These are phyloP conservation scores for Persicaria maculosa DNA, from an alignment of 148 eudicot species.

Conservation along the genomic window DNA sequence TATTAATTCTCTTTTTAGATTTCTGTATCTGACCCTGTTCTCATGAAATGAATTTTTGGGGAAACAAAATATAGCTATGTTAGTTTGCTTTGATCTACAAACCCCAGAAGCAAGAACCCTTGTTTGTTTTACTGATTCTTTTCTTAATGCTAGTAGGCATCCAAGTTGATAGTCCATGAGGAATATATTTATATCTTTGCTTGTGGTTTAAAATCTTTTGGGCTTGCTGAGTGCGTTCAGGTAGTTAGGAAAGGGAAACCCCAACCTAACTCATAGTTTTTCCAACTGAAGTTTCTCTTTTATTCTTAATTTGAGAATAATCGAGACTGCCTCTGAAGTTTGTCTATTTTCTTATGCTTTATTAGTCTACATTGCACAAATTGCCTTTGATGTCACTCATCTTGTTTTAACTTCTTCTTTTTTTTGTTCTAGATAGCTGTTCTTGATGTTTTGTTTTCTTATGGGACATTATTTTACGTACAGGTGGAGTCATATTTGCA, in stretches of 20 bases:
- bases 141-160: background rate
- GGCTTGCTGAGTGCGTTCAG: background rate
- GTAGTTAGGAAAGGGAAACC: background rate
- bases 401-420: background rate
- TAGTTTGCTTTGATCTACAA: background rate
- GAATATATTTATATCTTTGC: background rate
- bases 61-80: background rate
- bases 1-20: background rate
- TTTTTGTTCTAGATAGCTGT: background rate
- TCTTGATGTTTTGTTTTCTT: background rate
- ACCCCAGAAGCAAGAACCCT: background rate
- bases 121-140: background rate
- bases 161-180: background rate
- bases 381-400: background rate
- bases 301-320: background rate
- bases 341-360: background rate
- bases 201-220: background rate
- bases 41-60: background rate
- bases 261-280: background rate
- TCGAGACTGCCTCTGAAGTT: background rate
- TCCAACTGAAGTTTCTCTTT: background rate
- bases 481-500: slow-evolving; percentile 93
- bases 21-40: background rate
- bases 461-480: slow-evolving; percentile 5
- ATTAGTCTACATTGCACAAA: background rate